Percentiles rank a stretch among this genome's conserved stretches.
Conservation (phyloP, 805 yeast species). For the Kodamaea laetipori region DNA sequence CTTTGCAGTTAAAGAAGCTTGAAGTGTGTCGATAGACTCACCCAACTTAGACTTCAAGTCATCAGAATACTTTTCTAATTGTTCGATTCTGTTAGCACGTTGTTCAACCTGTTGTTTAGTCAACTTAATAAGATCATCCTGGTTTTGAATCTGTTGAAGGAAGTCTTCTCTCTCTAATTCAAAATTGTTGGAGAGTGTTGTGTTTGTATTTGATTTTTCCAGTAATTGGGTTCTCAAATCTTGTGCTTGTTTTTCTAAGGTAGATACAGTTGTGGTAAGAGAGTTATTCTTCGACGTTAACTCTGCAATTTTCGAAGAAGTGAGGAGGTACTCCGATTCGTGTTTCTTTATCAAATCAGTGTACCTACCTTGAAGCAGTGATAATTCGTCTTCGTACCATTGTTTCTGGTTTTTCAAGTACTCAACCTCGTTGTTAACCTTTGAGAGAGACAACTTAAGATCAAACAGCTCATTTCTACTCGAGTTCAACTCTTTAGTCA, state of each 20-base stretch:
- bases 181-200: constrained; percentile 43
- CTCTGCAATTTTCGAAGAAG: constrained; percentile 31
- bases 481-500: constrained; percentile 40
- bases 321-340: constrained; percentile 36
- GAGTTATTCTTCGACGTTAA: constrained; percentile 29
- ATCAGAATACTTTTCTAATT: constrained; percentile 52
- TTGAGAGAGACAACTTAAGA: constrained; percentile 38
- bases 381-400: constrained; percentile 45
- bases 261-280: constrained; percentile 10
- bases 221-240: constrained; percentile 9
- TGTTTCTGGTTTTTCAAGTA: constrained; percentile 37
- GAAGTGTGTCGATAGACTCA: constrained; percentile 32
- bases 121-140: constrained; percentile 60
- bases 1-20: constrained; percentile 26
- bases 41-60: constrained; percentile 43
- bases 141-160: constrained; percentile 45
- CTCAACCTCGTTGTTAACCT: constrained; percentile 34
- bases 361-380: constrained; percentile 34
- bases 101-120: constrained; percentile 56
- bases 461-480: constrained; percentile 38
- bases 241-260: constrained; percentile 10
- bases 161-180: constrained; percentile 46
- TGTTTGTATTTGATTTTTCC: constrained; percentile 32
- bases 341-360: constrained; percentile 42
- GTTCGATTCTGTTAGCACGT: constrained; percentile 50